Evolutionary conservation across 2,329 filamentous ascomycete genomes (phyloP).

Genomic region (Cadophora malorum): DNA sequence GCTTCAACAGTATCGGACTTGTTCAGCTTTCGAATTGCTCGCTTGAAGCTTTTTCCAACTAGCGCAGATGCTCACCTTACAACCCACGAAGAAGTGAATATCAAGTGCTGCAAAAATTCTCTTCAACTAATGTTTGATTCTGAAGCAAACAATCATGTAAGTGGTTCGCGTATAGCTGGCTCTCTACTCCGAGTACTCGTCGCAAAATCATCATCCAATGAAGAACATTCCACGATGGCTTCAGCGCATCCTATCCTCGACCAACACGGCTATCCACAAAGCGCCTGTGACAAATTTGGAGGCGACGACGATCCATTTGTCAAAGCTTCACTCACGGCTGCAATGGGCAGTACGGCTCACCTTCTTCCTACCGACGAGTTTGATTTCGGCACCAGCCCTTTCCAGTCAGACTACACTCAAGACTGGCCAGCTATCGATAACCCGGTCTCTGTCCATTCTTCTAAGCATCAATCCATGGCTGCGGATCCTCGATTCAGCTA

Average conservation of each 20-base stretch:
- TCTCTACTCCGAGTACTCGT: background rate
- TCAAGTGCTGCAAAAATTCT: background rate
- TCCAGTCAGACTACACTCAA: background rate
- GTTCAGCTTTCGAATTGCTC: background rate
- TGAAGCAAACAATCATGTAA: background rate
- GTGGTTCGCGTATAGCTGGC: slow-evolving; percentile 2
- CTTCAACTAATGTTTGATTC: background rate
- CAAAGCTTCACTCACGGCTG: background rate
- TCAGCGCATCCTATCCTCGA: background rate
- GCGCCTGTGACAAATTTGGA: background rate
- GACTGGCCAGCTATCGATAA: background rate
- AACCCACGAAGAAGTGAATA: slow-evolving; percentile 1
- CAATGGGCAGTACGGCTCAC: background rate
- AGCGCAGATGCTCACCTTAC: background rate
- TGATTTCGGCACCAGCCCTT: too few species aligned
- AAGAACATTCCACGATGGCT: background rate
- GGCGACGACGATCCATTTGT: background rate
- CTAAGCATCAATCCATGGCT: background rate
- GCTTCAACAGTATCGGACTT: background rate
- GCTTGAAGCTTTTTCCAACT: background rate
- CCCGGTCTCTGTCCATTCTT: background rate
- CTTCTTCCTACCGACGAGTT: background rate
- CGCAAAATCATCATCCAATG: background rate
- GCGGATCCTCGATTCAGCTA: too few species aligned
- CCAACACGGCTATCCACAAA: background rate